Percentiles rank a stretch among this genome's conserved stretches.
phyloP scores from a whole-genome alignment of 2,329 filamentous ascomycete genomes.

The Xylariaceae sp. region DNA sequence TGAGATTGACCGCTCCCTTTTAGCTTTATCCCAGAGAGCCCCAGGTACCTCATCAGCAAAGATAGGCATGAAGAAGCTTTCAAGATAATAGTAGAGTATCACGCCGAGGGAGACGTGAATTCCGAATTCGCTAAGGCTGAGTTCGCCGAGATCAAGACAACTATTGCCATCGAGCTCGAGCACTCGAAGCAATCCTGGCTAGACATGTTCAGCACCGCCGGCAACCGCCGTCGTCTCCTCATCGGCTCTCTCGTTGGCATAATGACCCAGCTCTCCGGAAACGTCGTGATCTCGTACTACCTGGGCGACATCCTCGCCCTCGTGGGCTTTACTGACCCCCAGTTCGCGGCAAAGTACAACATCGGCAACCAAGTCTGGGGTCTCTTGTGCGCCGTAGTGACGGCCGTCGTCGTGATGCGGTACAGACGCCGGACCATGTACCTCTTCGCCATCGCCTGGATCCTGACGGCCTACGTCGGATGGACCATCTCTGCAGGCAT shows the following conservation, averaged over 20 bases:
- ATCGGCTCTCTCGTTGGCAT: slow-evolving; percentile 58
- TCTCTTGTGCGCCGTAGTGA: slow-evolving; percentile 52
- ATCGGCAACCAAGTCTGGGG: slow-evolving; percentile 56
- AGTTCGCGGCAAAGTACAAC: slow-evolving; percentile 52
- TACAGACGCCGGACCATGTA: slow-evolving; percentile 58
- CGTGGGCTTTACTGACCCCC: slow-evolving; percentile 51
- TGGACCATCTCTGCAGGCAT: slow-evolving; percentile 58
- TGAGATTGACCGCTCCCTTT: slow-evolving; percentile 8
- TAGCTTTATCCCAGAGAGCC: slow-evolving; percentile 43
- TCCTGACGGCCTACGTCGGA: slow-evolving; percentile 60
- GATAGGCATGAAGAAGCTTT: slow-evolving; percentile 43
- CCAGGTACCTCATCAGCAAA: slow-evolving; percentile 41
- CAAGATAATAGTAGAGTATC: slow-evolving; percentile 45
- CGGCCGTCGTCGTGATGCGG: slow-evolving; percentile 52
- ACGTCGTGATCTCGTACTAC: slow-evolving; percentile 56
- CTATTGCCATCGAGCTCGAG: slow-evolving; percentile 52
- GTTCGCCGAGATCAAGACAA: slow-evolving; percentile 61
- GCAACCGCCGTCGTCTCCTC: slow-evolving; percentile 57
- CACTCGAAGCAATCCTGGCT: slow-evolving; percentile 59
- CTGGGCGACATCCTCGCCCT: slow-evolving; percentile 54
- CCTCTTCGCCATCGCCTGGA: slow-evolving; percentile 56
- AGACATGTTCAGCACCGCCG: slow-evolving; percentile 57
- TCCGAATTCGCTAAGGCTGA: slow-evolving; percentile 56
- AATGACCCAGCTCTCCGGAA: slow-evolving; percentile 62
- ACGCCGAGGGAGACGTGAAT: slow-evolving; percentile 54